phyloP scores from a whole-genome alignment of 768 basidiomycete genomes.

The Neoboletus magnificus region DNA sequence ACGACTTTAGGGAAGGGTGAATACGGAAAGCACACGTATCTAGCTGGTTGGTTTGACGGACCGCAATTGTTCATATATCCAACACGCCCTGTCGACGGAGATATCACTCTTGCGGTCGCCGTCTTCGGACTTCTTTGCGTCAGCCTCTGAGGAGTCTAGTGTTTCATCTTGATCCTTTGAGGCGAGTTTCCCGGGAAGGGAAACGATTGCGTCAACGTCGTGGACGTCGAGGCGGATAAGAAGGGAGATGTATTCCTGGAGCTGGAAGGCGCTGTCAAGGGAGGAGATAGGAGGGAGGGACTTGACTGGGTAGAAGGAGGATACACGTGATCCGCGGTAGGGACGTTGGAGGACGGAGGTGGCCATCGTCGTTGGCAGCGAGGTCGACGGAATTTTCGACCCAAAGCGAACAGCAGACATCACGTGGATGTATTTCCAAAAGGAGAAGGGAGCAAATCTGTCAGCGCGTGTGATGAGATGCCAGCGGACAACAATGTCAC shows the following conservation, averaged over 20 bases:
- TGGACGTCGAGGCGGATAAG: slow-evolving; percentile 85
- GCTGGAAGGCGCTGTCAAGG: slow-evolving; percentile 88
- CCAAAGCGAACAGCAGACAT: background rate
- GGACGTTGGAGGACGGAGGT: slow-evolving; percentile 56
- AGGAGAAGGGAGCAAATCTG: background rate
- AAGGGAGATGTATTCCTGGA: slow-evolving; percentile 91
- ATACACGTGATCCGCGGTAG: slow-evolving; percentile 71
- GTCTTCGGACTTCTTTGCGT: slow-evolving; percentile 29
- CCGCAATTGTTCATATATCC: slow-evolving; percentile 74
- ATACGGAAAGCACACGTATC: background rate
- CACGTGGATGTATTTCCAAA: slow-evolving; percentile 16
- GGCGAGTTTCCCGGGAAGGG: slow-evolving; percentile 57
- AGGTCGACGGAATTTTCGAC: background rate
- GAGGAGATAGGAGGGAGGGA: slow-evolving; percentile 63
- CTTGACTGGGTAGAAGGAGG: slow-evolving; percentile 78
- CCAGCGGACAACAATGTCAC: slow-evolving; percentile 6
- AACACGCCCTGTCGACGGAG: slow-evolving; percentile 76
- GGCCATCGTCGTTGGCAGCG: background rate
- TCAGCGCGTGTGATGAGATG: background rate
- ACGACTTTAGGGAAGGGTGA: slow-evolving; percentile 46
- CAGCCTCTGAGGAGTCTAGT: slow-evolving; percentile 29
- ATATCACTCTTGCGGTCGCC: slow-evolving; percentile 42
- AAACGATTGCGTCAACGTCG: slow-evolving; percentile 79
- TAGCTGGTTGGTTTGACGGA: slow-evolving; percentile 20
- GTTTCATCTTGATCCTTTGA: slow-evolving; percentile 26